A percentile compares a stretch with the other conserved stretches of the same genome.
Conservation (phyloP, 75 land plant genomes). For the Cupressus sempervirens region DNA sequence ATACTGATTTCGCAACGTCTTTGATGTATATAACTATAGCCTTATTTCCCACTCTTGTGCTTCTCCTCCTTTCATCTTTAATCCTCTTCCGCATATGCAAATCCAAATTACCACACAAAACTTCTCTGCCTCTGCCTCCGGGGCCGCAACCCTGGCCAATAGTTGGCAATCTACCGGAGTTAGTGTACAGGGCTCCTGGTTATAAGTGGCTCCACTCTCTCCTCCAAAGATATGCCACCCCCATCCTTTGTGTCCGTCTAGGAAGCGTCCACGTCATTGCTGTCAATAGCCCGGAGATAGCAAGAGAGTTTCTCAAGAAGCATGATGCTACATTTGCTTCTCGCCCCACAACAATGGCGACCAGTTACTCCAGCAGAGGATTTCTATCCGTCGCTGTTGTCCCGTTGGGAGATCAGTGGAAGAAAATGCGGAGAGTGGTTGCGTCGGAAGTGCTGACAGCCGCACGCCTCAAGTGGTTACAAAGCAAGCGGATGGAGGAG, state of each 20-base stretch:
- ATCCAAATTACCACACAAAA: background rate
- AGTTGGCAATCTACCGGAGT: constrained; percentile 32
- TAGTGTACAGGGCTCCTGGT: constrained; percentile 20
- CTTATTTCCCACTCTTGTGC: too few species aligned
- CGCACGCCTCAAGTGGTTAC: too few species aligned
- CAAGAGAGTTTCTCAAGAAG: constrained; percentile 37
- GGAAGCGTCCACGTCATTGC: too few species aligned
- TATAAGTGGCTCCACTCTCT: constrained; percentile 39
- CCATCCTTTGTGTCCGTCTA: constrained; percentile 51
- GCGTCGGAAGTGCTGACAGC: too few species aligned
- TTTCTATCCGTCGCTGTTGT: too few species aligned
- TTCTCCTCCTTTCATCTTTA: too few species aligned
- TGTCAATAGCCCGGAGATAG: constrained; percentile 36
- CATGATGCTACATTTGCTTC: constrained; percentile 43
- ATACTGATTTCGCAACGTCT: too few species aligned
- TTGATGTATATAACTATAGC: too few species aligned
- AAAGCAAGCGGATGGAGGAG: too few species aligned
- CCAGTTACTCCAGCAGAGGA: constrained; percentile 36
- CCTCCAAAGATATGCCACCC: constrained; percentile 16
- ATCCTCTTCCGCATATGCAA: too few species aligned
- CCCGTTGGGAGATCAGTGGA: too few species aligned
- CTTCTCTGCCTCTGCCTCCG: constrained; percentile 19
- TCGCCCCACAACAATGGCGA: constrained; percentile 36
- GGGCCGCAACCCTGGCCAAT: constrained; percentile 50
- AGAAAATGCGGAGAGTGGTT: too few species aligned